Conservation (phyloP, 306 rosid genomes). For the Lotus japonicus region DNA sequence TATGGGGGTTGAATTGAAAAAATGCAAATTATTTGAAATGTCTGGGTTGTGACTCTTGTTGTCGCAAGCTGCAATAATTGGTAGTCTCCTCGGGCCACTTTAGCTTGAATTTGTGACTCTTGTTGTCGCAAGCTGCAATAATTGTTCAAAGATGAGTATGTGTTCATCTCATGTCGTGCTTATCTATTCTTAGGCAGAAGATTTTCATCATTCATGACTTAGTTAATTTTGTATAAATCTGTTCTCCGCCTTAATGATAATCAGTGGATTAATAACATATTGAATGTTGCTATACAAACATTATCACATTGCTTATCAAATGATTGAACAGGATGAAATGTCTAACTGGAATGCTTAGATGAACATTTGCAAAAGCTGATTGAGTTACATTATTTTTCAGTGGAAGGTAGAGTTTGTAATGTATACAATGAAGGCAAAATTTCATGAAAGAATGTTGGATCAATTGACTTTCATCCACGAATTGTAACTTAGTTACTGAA, state of each 20-base stretch:
- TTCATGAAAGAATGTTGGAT: not conserved
- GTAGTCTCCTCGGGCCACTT: not conserved
- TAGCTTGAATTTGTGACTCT: not conserved
- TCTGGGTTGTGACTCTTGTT: not conserved
- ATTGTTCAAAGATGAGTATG: no score
- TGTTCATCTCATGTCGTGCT: not conserved
- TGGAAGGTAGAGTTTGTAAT: slow-evolving; percentile 10
- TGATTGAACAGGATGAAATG: not conserved
- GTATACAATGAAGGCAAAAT: not conserved
- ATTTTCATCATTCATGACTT: not conserved
- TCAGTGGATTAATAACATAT: not conserved
- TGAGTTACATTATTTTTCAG: not conserved
- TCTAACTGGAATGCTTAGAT: not conserved
- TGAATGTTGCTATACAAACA: not conserved
- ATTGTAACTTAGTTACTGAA: not conserved
- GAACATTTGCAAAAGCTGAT: not conserved
- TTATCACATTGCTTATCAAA: not conserved
- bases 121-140: no score
- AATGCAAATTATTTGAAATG: not conserved
- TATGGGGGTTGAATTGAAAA: not conserved
- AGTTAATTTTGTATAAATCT: not conserved
- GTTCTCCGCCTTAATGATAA: slow-evolving; percentile 4
- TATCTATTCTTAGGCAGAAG: not conserved
- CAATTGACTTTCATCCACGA: not conserved
- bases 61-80: not conserved